A percentile compares a stretch with the other conserved stretches of the same genome.
These are phyloP conservation scores for Schizochytrium sp. DNA, from an alignment of 108 stramenopile species.

Conservation along the genomic window DNA sequence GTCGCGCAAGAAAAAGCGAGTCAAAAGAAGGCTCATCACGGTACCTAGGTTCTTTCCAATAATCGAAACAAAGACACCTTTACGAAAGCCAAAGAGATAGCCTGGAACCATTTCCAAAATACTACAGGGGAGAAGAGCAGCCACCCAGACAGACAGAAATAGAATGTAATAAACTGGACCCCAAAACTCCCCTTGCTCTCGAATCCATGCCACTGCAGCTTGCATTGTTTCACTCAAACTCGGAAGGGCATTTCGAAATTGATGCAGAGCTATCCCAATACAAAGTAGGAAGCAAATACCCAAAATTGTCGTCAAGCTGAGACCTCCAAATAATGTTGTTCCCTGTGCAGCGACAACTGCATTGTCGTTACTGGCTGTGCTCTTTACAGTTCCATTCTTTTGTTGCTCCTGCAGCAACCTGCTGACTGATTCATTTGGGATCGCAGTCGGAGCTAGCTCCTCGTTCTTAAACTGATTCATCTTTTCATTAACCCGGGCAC, in stretches of 20 bases:
- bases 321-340: not conserved
- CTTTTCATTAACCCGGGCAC: not conserved
- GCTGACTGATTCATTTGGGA: too few species aligned
- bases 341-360: not conserved
- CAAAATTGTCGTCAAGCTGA: not conserved
- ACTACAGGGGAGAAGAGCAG: conserved; percentile 31
- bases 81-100: conserved; percentile 39
- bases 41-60: conserved; percentile 39
- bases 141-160: conserved; percentile 42
- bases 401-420: too few species aligned
- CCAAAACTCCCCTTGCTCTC: conserved; percentile 1
- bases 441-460: not conserved
- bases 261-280: not conserved
- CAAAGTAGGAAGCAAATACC: not conserved
- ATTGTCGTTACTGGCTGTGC: not conserved
- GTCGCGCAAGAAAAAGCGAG: not conserved
- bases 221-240: conserved; percentile 7
- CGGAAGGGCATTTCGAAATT: not conserved
- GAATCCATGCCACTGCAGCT: conserved; percentile 52
- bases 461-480: not conserved
- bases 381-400: too few species aligned
- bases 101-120: conserved; percentile 55
- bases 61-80: conserved; percentile 21
- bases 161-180: conserved; percentile 28
- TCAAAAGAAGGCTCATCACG: conserved; percentile 18